Conservation (phyloP, 495 filamentous ascomycete genomes). For the Lasiosphaeris hirsuta region DNA sequence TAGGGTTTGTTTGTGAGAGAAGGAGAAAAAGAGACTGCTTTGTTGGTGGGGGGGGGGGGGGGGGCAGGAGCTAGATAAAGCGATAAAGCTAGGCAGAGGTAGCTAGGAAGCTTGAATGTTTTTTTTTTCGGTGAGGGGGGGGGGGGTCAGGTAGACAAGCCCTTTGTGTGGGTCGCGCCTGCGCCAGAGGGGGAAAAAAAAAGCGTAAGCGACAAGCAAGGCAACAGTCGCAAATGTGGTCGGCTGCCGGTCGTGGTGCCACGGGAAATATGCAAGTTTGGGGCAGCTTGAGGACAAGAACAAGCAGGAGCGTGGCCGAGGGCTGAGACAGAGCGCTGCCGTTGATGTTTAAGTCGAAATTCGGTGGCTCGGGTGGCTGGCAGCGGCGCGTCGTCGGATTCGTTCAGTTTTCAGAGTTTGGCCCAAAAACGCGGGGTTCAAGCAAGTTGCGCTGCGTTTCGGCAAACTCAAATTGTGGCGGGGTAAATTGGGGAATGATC, state of each 20-base stretch:
- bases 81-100: not conserved
- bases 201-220: constrained; percentile 1
- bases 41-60: constrained; percentile 5
- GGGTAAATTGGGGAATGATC: not conserved
- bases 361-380: constrained; percentile 8
- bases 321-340: constrained; percentile 5
- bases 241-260: not conserved
- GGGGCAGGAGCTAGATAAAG: not conserved
- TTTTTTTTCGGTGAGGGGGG: constrained; percentile 11
- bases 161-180: constrained; percentile 1
- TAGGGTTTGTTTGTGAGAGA: not conserved
- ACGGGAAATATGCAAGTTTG: too few relatives aligned
- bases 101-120: not conserved
- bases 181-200: not conserved
- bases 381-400: constrained; percentile 1
- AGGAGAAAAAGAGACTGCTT: not conserved
- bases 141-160: not conserved
- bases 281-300: not conserved
- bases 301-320: not conserved
- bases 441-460: constrained; percentile 3
- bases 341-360: constrained; percentile 11
- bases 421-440: constrained; percentile 7
- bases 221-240: not conserved
- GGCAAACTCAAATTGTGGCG: constrained; percentile 12
- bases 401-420: not conserved